Evolutionary conservation across 2,329 filamentous ascomycete species (phyloP), one percentile per base, ranked within the genome.

Genomic region (Hawksworthiomyces lignivorus): DNA sequence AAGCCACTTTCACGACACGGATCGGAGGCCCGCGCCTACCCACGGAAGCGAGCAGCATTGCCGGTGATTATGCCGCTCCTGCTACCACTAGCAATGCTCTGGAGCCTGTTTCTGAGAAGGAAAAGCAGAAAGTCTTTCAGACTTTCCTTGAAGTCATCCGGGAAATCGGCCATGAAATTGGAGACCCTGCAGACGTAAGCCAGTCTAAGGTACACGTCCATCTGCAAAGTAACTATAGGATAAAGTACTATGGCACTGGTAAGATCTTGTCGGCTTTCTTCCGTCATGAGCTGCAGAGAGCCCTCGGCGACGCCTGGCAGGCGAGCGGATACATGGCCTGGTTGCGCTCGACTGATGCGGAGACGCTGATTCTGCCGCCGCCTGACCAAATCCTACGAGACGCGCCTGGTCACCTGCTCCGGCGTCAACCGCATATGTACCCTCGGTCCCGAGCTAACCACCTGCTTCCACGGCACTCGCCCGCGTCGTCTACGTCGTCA

Each of bases 261-360:
- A 43, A 56, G 28, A 65, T 73, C 28, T 52, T 74, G 4, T 51
- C 70, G 3, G 58, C 64, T 11, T 73, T 69, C 46, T 68, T 70
- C 40, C 61, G 69, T 2, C 50, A 49, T 5, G 61, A 62, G 6
- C 56, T 77, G 6, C 48, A 68, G 1, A 41, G 53, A 3, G 48
- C 47, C 4, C 53, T 72, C 2, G 58, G 61, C 28, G 50, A 53
- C 5, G 49, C 56, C 17, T 70, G 63, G 51, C 48, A 52, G 4
- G 41, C 44, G 1, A 57, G 56, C 8, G 55, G 55, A 0, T 54
- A 65, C 20, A 61, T 57, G 26, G 11, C 43, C 1, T 68, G 58
- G 54, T 54, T 73, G 0, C 47, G 59, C 29, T 46, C 54, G 4
- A 45, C 53, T 4, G 53, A 60, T 0, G 33, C 55, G 5, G 26